Evolutionary conservation across 2,329 filamentous ascomycete genomes (phyloP).

Genomic region (Juglanconis oblonga): DNA sequence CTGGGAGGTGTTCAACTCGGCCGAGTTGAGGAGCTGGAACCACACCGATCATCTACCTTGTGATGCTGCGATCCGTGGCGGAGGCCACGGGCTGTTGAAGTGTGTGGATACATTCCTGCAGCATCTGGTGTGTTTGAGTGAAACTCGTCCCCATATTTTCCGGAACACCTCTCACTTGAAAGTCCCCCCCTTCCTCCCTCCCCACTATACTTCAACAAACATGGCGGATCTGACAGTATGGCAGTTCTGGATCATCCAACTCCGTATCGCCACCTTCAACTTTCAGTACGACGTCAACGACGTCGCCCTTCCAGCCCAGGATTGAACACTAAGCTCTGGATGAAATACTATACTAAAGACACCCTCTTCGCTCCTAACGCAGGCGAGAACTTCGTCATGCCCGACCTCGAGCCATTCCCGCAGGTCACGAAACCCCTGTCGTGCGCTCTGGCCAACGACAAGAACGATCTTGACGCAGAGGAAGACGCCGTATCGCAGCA

Average conservation of each 20-base stretch:
- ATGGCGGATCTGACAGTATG: conserved; percentile 18
- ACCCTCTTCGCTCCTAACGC: conserved; percentile 29
- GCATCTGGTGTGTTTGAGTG: conserved; percentile 25
- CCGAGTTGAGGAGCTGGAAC: conserved; percentile 29
- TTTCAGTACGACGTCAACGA: conserved; percentile 19
- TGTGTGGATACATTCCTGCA: conserved; percentile 29
- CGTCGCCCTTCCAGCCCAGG: background rate
- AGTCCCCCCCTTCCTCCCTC: background rate
- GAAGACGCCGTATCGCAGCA: background rate
- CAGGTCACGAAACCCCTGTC: conserved; percentile 5
- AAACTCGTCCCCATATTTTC: conserved; percentile 28
- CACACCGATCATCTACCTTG: conserved; percentile 32
- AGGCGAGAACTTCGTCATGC: conserved; percentile 27
- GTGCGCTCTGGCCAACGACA: background rate
- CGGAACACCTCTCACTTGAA: conserved; percentile 32
- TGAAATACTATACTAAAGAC: conserved; percentile 30
- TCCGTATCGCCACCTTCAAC: conserved; percentile 28
- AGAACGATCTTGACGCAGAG: background rate
- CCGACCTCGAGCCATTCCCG: conserved; percentile 29
- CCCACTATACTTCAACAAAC: too few species aligned
- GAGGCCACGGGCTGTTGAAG: conserved; percentile 23
- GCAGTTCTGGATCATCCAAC: conserved; percentile 35
- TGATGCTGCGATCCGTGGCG: conserved; percentile 27
- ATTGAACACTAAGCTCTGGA: conserved; percentile 30
- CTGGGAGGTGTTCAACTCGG: conserved; percentile 26